Conservation (phyloP, 495 filamentous ascomycete genomes). For the Jackrogersella multiformis region DNA sequence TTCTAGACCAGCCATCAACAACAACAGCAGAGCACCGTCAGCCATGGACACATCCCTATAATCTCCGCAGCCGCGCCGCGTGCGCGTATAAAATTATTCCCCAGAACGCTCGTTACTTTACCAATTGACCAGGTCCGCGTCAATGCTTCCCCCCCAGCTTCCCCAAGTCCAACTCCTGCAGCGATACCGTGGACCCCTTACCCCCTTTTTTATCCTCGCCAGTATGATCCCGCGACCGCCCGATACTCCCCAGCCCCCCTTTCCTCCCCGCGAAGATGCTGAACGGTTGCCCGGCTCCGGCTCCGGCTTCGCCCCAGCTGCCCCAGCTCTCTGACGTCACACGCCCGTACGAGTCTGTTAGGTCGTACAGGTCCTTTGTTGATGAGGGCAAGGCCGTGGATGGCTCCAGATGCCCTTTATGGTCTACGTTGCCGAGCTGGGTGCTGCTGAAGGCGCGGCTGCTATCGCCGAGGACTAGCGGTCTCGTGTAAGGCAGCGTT, state of each 20-base stretch:
- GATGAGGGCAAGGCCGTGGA: constrained; percentile 2
- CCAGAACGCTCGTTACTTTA: no score
- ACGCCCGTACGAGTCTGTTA: constrained; percentile 40
- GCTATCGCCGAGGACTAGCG: not conserved
- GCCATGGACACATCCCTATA: no score
- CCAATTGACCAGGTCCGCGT: not conserved
- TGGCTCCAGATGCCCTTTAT: not conserved
- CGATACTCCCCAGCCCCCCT: constrained; percentile 6
- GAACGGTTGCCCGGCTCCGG: constrained; percentile 40
- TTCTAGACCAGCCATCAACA: no score
- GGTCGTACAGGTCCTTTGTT: constrained; percentile 36
- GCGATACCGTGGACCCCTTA: constrained; percentile 22
- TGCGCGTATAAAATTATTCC: no score
- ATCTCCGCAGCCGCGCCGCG: no score
- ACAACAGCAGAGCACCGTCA: no score
- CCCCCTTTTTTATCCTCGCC: constrained; percentile 21
- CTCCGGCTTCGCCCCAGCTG: constrained; percentile 45
- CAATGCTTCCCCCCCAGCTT: constrained; percentile 36
- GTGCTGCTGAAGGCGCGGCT: not conserved
- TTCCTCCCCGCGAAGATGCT: constrained; percentile 12
- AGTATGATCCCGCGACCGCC: constrained; percentile 11
- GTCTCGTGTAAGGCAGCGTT: not conserved
- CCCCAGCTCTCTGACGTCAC: constrained; percentile 46
- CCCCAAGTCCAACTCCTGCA: constrained; percentile 41
- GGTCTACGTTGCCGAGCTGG: not conserved